Conservation (phyloP, 108 stramenopile genomes). For the Fragilariopsis cylindrus region DNA sequence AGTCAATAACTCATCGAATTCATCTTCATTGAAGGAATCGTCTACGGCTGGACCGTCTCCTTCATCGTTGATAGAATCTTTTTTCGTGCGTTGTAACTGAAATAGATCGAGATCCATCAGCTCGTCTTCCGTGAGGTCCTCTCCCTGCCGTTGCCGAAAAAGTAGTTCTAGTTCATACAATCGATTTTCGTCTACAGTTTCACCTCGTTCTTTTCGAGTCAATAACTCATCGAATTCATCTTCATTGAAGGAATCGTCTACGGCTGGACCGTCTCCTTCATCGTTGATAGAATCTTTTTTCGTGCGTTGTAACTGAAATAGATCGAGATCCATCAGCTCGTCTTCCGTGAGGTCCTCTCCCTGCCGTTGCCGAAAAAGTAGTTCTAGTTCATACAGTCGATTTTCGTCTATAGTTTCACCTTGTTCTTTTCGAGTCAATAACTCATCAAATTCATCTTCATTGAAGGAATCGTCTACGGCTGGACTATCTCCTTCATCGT, state of each 20-base stretch:
- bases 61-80: no score
- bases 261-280: no score
- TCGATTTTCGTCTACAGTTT: slow-evolving; percentile 18
- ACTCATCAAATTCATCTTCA: slow-evolving; percentile 16
- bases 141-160: slow-evolving; percentile 6
- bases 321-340: slow-evolving; percentile 11
- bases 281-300: no score
- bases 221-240: slow-evolving; percentile 14
- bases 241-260: not conserved
- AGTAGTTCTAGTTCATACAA: slow-evolving; percentile 21
- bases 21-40: slow-evolving; percentile 6
- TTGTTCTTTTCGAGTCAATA: not conserved
- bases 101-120: not conserved
- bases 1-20: slow-evolving; percentile 3
- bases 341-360: slow-evolving; percentile 21
- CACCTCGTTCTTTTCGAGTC: slow-evolving; percentile 1
- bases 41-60: no score
- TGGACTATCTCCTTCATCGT: no score
- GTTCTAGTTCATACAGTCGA: slow-evolving; percentile 20
- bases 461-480: not conserved
- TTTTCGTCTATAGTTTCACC: slow-evolving; percentile 19
- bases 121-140: slow-evolving; percentile 19
- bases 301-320: not conserved
- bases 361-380: not conserved
- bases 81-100: no score